Base-by-base conservation (phyloP, 2,329 filamentous ascomycete genomes). In the Gnomoniopsis sp. region DNA sequence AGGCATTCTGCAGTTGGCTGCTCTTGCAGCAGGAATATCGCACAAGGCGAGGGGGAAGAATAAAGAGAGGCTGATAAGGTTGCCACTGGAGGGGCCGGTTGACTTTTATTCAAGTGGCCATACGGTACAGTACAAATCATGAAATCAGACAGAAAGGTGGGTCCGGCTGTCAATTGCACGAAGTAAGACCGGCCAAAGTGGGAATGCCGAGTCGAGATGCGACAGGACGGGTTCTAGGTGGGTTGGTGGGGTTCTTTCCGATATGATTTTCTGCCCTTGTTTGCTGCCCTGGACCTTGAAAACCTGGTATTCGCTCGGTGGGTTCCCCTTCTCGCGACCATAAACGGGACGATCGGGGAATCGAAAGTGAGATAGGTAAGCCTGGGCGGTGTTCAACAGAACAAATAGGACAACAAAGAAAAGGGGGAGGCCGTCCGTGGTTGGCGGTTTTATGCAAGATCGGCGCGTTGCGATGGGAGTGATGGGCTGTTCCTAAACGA, bases 1-100 rank as follows among this genome's bases (percentile, higher is more conserved):
- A 61, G 79, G 80, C 81, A 84, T 85, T 65, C 68, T 75, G 62
- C 46, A 33, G 48, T 12, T 41, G 47, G 33, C n/a, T 49, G 49
- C 46, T 57, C 10, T 21, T 41, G 57, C 36, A 49, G 46, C 51
- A 46, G 49, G 50, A n/a, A 30, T 34, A 41, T 56, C 6, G 53
- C 47, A 33, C 44, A 36, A 47, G 38, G 21, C 38, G 49, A 49
- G 46, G 43, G 41, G 49, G 22, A 22, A 26, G 12, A 34, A 55
- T 49, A 53, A 54, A n/a, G 46, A 54, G 49, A 53, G 44, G 41
- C 43, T 52, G 44, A 51, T 58, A 26, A 51, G 21, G 51, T 23
- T 19, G 22, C 49, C n/a, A 17, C 22, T 33, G 51, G 52, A 54
- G 49, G 55, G 48, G 54, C 36, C 49, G 49, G 23, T 51, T 57